phyloP scores from a whole-genome alignment of 2,329 filamentous ascomycete species.

The Hypoxylon sp. region DNA sequence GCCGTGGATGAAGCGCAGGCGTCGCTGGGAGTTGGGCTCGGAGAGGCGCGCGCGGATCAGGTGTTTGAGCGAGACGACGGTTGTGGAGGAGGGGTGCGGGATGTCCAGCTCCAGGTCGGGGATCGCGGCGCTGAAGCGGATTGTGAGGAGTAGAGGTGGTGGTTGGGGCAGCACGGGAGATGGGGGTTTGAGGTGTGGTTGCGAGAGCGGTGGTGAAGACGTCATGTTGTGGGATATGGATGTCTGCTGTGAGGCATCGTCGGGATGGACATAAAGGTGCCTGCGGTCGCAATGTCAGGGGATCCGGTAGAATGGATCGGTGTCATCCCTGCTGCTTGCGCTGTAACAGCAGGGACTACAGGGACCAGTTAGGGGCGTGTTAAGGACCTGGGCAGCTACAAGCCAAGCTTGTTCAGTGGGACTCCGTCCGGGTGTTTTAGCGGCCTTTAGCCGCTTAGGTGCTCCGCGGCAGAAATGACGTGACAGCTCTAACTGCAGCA shows the following conservation, averaged over 20 bases:
- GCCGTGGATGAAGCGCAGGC: conserved; percentile 90
- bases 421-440: conserved; percentile 27
- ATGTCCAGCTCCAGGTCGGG: conserved; percentile 88
- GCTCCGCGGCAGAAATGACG: conserved; percentile 42
- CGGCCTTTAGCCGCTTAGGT: conserved; percentile 35
- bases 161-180: conserved; percentile 26
- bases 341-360: conserved; percentile 10
- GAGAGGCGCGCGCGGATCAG: conserved; percentile 82
- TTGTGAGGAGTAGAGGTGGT: conserved; percentile 78
- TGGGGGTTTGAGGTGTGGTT: conserved; percentile 35
- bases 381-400: background rate
- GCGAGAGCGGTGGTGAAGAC: conserved; percentile 27
- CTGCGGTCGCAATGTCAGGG: background rate
- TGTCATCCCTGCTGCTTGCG: conserved; percentile 13
- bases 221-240: conserved; percentile 34
- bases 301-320: conserved; percentile 26
- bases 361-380: conserved; percentile 4
- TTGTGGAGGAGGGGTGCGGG: conserved; percentile 75
- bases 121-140: conserved; percentile 90
- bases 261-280: background rate
- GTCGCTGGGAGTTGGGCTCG: conserved; percentile 72
- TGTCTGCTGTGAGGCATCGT: conserved; percentile 10
- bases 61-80: conserved; percentile 84
- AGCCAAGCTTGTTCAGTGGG: conserved; percentile 35
- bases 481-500: conserved; percentile 30